Base-by-base conservation (phyloP, 768 basidiomycete genomes). In the Podaxis sp. region DNA sequence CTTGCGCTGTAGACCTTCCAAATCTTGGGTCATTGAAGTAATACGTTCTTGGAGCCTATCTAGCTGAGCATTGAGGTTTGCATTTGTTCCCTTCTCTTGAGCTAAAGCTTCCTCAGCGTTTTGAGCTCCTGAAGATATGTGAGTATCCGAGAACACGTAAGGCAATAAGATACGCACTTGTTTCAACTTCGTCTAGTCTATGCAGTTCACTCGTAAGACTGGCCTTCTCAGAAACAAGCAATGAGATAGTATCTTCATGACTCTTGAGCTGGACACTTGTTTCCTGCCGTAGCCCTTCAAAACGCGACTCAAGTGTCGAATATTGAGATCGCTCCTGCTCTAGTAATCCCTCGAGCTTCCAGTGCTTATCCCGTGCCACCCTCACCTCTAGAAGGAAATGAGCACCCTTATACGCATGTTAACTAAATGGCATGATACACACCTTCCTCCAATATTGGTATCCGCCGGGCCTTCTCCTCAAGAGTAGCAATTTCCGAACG, bases 221-320 rank as follows among this genome's bases (percentile, higher is more conserved):
- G 6, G 84, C 81, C 72, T 90, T 91, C 68, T 91, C 90, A 2
- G 85, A 81, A 19, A 93, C 90, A 13, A 95, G 79, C n/a, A 90
- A 71, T 51, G 88, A 80, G 61, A 95, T 91, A 0, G 89, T 90
- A 67, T 87, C 87, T 63, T 85, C 86, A 66, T 89, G 88, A 67
- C 82, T 87, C 66, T 83, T 79, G 43, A 77, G 70, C 27, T 69
- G 63, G 1, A 66, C 64, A 56, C 75, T 75, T 40, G 71, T 75
- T 57, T 77, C 61, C 12, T 22, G 43, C 22, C 46, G 54, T n/a
- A 55, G 37, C 27, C 56, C 61, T 19, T 55, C 55, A 13, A 55
- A n/a, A 17, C 55, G 54, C 6, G 55, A 47, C 19, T 50, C 37
- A 15, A 62, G 55, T 3, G 60, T n/a, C 15, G 43, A 37, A 17